Evolutionary conservation across 2,329 filamentous ascomycete species (phyloP).

Genomic region (Ilyonectria destructans): DNA sequence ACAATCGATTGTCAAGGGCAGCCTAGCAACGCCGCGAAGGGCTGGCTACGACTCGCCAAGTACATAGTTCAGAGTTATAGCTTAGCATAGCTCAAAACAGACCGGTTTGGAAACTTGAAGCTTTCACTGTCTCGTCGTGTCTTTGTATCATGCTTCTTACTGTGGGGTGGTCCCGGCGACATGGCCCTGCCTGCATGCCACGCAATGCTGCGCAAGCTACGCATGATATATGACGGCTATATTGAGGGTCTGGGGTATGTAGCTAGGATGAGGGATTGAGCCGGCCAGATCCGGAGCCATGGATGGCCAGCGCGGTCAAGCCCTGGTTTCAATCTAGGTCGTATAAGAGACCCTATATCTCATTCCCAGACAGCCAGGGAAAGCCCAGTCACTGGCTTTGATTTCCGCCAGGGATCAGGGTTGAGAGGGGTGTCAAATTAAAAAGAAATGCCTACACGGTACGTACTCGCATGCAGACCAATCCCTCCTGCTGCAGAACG

Average conservation of each 20-base stretch:
- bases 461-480: not conserved
- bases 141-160: not conserved
- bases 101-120: constrained; percentile 9
- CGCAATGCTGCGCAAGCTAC: constrained; percentile 15
- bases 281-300: constrained; percentile 6
- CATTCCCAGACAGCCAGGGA: constrained; percentile 6
- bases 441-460: not conserved
- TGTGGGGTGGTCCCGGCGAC: constrained; percentile 3
- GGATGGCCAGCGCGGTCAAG: not conserved
- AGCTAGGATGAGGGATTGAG: constrained; percentile 3
- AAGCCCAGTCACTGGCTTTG: not conserved
- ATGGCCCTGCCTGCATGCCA: constrained; percentile 17
- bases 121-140: not conserved
- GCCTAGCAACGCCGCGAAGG: constrained; percentile 16
- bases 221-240: constrained; percentile 2
- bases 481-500: not conserved
- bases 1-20: constrained; percentile 1
- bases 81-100: constrained; percentile 17
- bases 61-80: constrained; percentile 22
- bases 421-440: not conserved
- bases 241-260: not conserved
- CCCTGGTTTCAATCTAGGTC: not conserved
- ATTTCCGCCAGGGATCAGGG: constrained; percentile 8
- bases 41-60: constrained; percentile 25
- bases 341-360: not conserved